Conservation (phyloP, 768 basidiomycete species). For the Suillus lakei region DNA sequence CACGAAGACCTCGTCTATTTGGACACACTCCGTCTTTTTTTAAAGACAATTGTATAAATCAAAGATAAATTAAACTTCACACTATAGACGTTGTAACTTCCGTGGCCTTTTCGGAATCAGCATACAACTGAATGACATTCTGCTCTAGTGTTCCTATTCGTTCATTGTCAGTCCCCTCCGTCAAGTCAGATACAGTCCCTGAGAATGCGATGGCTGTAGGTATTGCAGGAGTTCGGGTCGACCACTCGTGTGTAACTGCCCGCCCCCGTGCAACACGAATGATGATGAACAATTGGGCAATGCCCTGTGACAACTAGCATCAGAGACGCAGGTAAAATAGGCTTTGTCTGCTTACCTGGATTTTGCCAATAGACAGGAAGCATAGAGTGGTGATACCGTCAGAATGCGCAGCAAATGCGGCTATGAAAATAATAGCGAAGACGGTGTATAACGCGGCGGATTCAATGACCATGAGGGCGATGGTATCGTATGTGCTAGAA, state of each 20-base stretch:
- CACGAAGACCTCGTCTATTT: too few species aligned
- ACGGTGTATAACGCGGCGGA: conserved; percentile 30
- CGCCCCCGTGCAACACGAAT: conserved; percentile 39
- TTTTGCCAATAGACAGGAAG: conserved; percentile 37
- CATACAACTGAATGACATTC: background rate
- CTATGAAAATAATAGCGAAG: conserved; percentile 31
- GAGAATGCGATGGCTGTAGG: background rate
- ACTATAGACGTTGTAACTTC: too few species aligned
- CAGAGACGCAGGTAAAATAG: background rate
- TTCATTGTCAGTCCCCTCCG: background rate
- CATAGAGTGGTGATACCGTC: conserved; percentile 35
- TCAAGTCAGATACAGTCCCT: background rate
- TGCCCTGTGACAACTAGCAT: conserved; percentile 26
- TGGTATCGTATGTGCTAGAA: conserved; percentile 24
- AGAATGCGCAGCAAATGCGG: conserved; percentile 21
- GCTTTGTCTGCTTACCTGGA: conserved; percentile 28
- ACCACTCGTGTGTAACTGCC: conserved; percentile 17
- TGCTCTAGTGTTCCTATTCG: background rate
- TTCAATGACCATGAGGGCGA: conserved; percentile 37
- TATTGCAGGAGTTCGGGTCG: background rate
- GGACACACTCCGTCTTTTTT: too few species aligned
- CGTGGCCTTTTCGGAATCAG: background rate
- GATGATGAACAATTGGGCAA: conserved; percentile 41
- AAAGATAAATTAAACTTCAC: background rate
- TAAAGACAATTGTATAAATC: too few species aligned